Percentiles rank a stretch among this genome's conserved stretches.
Conservation (phyloP, 23 red algal species). For the Gracilaria domingensis region DNA sequence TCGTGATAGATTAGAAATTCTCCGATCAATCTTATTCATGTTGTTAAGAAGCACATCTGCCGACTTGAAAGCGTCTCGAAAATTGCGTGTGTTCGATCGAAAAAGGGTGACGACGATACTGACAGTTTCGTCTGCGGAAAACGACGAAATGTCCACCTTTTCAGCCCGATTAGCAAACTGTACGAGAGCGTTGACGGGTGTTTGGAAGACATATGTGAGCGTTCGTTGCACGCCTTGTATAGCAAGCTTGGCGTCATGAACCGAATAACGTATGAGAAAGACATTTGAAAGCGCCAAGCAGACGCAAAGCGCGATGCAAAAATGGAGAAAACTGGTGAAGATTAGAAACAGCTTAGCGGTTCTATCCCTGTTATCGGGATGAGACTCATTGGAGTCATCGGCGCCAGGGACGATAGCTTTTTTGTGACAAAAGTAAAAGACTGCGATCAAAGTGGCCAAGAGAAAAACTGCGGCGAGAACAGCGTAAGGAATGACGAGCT, state of each 20-base stretch:
- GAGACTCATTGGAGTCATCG: slow-evolving; percentile 50
- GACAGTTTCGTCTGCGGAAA: background rate
- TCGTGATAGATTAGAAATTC: slow-evolving; percentile 2
- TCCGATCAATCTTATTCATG: slow-evolving; percentile 39
- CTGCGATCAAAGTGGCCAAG: slow-evolving; percentile 27
- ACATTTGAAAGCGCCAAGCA: background rate
- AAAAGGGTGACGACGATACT: slow-evolving; percentile 11
- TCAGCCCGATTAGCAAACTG: slow-evolving; percentile 6
- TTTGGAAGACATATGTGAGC: slow-evolving; percentile 4
- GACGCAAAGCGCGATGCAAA: slow-evolving; percentile 41
- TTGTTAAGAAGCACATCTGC: background rate
- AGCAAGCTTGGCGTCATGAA: background rate
- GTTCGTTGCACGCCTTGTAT: slow-evolving; percentile 12
- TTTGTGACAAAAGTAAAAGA: slow-evolving; percentile 50
- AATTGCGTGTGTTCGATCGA: background rate
- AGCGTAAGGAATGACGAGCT: slow-evolving; percentile 50
- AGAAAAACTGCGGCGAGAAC: slow-evolving; percentile 13
- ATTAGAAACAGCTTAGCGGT: slow-evolving; percentile 25
- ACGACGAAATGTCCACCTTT: slow-evolving; percentile 28
- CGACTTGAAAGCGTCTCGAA: background rate
- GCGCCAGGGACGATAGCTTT: slow-evolving; percentile 22
- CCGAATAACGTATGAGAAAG: slow-evolving; percentile 25
- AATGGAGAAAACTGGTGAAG: slow-evolving; percentile 56
- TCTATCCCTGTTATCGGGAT: slow-evolving; percentile 37
- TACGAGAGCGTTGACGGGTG: background rate